Conservation (phyloP, 1,284 basidiomycete species). For the Takashimella tepidaria region DNA sequence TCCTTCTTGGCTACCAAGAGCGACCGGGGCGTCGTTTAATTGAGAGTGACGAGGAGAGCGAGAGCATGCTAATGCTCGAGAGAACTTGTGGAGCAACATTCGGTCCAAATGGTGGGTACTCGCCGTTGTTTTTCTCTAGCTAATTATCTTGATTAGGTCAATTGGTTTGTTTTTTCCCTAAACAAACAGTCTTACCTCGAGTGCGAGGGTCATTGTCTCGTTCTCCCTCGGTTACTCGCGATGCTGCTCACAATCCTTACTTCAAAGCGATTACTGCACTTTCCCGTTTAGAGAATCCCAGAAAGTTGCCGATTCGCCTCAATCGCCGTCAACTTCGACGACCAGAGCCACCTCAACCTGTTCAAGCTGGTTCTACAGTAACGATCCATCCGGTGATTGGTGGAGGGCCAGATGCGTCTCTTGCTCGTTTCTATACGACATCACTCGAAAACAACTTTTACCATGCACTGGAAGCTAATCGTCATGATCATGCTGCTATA, state of each 20-base stretch:
- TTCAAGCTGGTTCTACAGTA: slow-evolving; percentile 50
- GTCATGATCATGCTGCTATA: slow-evolving; percentile 67
- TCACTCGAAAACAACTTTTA: slow-evolving; percentile 56
- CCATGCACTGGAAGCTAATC: slow-evolving; percentile 57
- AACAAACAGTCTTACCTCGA: slow-evolving; percentile 38
- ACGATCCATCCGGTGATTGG: slow-evolving; percentile 52
- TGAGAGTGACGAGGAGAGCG: slow-evolving; percentile 43
- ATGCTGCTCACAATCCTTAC: slow-evolving; percentile 26
- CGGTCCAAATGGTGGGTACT: slow-evolving; percentile 73
- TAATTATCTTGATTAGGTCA: slow-evolving; percentile 55
- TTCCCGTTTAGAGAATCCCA: slow-evolving; percentile 33
- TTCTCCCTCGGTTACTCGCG: slow-evolving; percentile 33
- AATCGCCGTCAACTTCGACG: slow-evolving; percentile 8
- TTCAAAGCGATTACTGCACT: slow-evolving; percentile 40
- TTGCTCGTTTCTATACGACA: slow-evolving; percentile 59
- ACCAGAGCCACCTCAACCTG: slow-evolving; percentile 22
- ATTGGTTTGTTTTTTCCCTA: slow-evolving; percentile 77
- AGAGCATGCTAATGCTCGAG: slow-evolving; percentile 35
- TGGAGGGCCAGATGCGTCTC: slow-evolving; percentile 56
- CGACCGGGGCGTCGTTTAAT: slow-evolving; percentile 30
- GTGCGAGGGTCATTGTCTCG: slow-evolving; percentile 30
- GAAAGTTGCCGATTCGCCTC: slow-evolving; percentile 15
- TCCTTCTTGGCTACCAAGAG: slow-evolving; percentile 59
- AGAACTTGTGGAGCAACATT: slow-evolving; percentile 54
- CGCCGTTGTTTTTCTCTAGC: background rate